Evolutionary conservation across 331 rosid species (phyloP).

Genomic region (Phaseolus coccineus): DNA sequence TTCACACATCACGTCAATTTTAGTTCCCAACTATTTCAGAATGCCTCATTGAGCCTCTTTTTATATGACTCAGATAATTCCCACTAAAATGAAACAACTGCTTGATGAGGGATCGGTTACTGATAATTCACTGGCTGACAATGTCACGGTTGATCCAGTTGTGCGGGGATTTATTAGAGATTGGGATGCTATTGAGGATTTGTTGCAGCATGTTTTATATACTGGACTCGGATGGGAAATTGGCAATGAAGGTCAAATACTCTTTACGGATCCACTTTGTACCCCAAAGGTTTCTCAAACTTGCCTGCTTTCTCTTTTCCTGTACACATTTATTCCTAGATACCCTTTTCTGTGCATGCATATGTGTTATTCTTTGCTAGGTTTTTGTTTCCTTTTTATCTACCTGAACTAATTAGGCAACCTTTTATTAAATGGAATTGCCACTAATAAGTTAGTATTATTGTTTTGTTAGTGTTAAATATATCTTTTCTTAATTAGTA

Average conservation of each 20-base stretch:
- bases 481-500: not conserved
- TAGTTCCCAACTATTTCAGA: not conserved
- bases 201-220: constrained; percentile 77
- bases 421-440: constrained; percentile 14
- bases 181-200: constrained; percentile 94
- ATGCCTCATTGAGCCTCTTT: constrained; percentile 29
- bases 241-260: constrained; percentile 90
- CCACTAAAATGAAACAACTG: constrained; percentile 82
- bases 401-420: not conserved
- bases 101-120: constrained; percentile 65
- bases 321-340: not conserved
- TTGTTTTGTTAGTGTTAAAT: not conserved
- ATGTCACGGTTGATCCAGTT: constrained; percentile 69
- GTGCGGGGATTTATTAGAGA: constrained; percentile 78
- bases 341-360: not conserved
- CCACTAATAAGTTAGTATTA: constrained; percentile 4
- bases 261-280: constrained; percentile 91
- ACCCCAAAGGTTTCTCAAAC: constrained; percentile 79
- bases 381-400: constrained; percentile 2
- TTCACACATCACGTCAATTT: not conserved
- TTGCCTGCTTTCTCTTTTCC: constrained; percentile 8
- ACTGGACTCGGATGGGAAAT: constrained; percentile 95
- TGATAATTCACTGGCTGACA: constrained; percentile 60
- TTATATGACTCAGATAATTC: constrained; percentile 66
- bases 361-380: not conserved